Base-by-base conservation (phyloP, 192 early-diverging fungal genomes). In the Backusella liffmaniae region DNA sequence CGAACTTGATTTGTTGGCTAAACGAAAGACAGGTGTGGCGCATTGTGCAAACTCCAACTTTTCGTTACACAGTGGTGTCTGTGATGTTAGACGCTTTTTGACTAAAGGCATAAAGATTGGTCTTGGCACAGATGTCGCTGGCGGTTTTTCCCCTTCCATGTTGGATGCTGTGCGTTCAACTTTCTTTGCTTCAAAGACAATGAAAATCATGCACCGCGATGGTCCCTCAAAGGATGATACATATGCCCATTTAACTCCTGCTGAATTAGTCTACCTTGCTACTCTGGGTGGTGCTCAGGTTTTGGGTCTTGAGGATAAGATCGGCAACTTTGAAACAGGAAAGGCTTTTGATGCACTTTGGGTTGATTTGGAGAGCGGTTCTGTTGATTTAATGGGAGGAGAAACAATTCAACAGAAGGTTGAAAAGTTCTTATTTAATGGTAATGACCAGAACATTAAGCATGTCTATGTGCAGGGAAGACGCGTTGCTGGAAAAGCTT, bases 31-130 rank as follows among this genome's bases (percentile, higher is more conserved):
- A 5, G 95, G 94, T 67, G 84, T 99, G 56, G 90, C 94, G 10
- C 97, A 99, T 77, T 99, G 97, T 80, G 93, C 97, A 16, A 95
- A 90, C 78, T 94, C 92, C 37, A 99, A 99, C 85, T 96, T 98
- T 78, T 83, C 90, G 26, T 84, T 99, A 29, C 84, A 89, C 75
- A 92, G 90, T 30, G 97, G 97, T 23, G 81, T 94, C 13, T 89
- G 92, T 51, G 88, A 96, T 78, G 93, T 99, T 37, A 86, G 95
- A 34, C 84, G 89, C 67, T 85, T 96, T 74, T 71, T 97, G 39
- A 72, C 84, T 72, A 84, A 89, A 51, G 92, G 90, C 15, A 85
- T 94, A 78, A 94, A 94, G 73, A 92, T 97, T n/a, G 94, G 96
- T 6, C 86, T 99, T 53, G 97, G 97, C 37, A 99, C 95, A 12